These are phyloP conservation scores for Rhodomyrtus psidioides DNA, from an alignment of 441 rosid genomes.

Conservation along the genomic window DNA sequence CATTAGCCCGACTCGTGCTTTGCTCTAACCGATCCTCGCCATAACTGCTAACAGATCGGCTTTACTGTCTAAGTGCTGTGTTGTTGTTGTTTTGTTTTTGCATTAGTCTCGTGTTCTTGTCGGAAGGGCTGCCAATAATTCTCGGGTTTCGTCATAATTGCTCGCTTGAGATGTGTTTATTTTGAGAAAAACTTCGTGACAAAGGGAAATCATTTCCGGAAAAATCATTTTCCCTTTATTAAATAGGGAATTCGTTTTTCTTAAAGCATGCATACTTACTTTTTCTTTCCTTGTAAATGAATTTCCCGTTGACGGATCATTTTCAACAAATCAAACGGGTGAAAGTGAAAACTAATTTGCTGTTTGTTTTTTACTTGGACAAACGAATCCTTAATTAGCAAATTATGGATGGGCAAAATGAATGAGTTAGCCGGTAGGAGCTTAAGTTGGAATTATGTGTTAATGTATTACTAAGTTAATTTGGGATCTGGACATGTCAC, in stretches of 20 bases:
- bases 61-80: neutral
- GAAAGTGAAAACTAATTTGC: neutral
- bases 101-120: neutral
- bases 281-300: neutral
- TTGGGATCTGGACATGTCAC: neutral
- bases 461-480: neutral
- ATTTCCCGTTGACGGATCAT: neutral
- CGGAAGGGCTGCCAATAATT: neutral
- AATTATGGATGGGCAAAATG: neutral
- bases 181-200: neutral
- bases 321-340: no score
- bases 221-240: neutral
- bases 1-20: neutral
- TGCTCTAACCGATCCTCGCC: no score
- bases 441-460: neutral
- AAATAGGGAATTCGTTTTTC: neutral
- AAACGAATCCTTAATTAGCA: neutral
- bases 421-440: neutral
- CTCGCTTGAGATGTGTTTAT: neutral
- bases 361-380: neutral
- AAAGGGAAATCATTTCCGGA: fast-evolving
- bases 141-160: neutral
- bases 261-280: neutral
- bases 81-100: neutral
- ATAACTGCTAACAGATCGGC: neutral